Evolutionary conservation across 352 stramenopile species (phyloP), one percentile per base, ranked within the genome.

Genomic region (Blastocystis sp.): DNA sequence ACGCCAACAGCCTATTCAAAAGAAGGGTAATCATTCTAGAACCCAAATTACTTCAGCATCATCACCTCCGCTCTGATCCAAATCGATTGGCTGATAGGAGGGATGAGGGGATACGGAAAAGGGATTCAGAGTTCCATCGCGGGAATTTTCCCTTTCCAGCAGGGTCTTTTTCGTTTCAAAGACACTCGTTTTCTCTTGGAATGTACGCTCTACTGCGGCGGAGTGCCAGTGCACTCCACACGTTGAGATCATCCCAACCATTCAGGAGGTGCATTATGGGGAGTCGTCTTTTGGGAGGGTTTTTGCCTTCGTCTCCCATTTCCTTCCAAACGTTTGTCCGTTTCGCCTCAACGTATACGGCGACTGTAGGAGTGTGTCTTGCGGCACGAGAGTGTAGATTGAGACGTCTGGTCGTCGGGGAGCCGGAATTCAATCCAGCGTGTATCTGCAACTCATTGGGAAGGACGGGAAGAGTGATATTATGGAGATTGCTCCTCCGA

Each of bases 401-500:
- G 69, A 81, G 34, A 81, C 69, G 36, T 81, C 69, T 18, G 69
- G 69, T 24, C 54, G 69, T 14, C 36, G 69, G 63, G 69, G 69
- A n/a, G 69, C 69, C 38, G 69, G 69, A 64, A 81, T 81, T 81
- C 69, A 81, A 21, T 81, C 69, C n/a, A 81, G 69, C 16, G 69
- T 81, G 29, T 81, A 81, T 81, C 4, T 81, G 4, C 69, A 81
- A 81, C 48, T 81, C 3, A 46, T 81, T 34, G 69, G 69, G n/a
- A 81, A 81, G 34, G 69, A 81, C 34, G 69, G 44, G 29, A 46
- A 59, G 3, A 81, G 69, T 21, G 69, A 63, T 81, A 64, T 81
- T 34, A 81, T 81, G 69, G 69, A 81, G 40, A 81, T 81, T 32
- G 48, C 36, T 8, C 69, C 69, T 51, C 69, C 69, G 2, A 81